Evolutionary conservation across 2,329 filamentous ascomycete species (phyloP).

Genomic region (Bipolaris zeicola): DNA sequence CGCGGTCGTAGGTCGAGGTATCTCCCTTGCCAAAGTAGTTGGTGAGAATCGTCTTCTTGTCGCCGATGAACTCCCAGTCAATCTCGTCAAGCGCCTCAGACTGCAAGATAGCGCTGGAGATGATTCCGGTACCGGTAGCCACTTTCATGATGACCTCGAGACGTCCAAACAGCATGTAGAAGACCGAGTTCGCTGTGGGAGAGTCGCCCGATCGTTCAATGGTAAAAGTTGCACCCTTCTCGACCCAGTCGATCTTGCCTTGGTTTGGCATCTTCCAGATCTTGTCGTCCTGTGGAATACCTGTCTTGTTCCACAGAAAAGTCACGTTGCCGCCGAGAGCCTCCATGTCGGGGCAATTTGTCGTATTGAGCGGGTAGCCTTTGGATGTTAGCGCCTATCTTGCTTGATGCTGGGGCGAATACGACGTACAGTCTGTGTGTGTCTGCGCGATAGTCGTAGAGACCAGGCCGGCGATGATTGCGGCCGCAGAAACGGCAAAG

Average conservation of each 20-base stretch:
- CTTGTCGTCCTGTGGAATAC: conserved; percentile 39
- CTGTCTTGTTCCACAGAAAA: conserved; percentile 60
- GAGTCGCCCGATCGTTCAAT: conserved; percentile 74
- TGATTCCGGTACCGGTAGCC: conserved; percentile 56
- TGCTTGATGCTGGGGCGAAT: background rate
- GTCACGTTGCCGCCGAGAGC: conserved; percentile 68
- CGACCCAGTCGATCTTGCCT: conserved; percentile 66
- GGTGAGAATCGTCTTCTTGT: conserved; percentile 52
- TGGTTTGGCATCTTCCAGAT: conserved; percentile 70
- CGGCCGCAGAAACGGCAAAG: conserved; percentile 43
- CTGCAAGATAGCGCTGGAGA: conserved; percentile 58
- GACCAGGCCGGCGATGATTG: conserved; percentile 44
- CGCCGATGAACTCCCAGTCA: conserved; percentile 57
- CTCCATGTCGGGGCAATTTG: conserved; percentile 70
- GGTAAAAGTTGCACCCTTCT: conserved; percentile 72
- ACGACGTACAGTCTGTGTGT: conserved; percentile 62
- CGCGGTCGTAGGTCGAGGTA: conserved; percentile 58
- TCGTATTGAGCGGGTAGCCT: conserved; percentile 73
- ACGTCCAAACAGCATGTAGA: conserved; percentile 62
- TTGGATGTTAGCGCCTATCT: background rate
- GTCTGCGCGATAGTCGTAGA: conserved; percentile 71
- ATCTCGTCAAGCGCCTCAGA: conserved; percentile 61
- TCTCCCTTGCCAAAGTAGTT: conserved; percentile 64
- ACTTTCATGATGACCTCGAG: conserved; percentile 56
- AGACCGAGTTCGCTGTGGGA: conserved; percentile 71